Conservation (phyloP, 2,329 filamentous ascomycete genomes). For the Colletotrichum godetiae region DNA sequence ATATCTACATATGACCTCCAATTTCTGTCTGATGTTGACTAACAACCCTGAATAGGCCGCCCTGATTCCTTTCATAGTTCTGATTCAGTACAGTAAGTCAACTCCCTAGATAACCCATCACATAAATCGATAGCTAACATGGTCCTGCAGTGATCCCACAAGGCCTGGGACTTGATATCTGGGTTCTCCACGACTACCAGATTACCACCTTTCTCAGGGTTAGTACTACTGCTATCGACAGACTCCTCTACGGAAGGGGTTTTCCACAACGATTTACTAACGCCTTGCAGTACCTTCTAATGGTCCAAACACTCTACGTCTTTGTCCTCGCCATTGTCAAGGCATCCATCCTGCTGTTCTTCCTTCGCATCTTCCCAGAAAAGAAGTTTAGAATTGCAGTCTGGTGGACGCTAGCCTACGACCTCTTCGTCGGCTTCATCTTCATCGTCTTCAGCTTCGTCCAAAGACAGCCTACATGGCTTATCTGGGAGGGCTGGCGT, state of each 20-base stretch:
- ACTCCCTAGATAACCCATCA: accelerated
- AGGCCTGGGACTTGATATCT: constrained; percentile 62
- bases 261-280: constrained; percentile 38
- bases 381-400: constrained; percentile 39
- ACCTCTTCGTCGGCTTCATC: constrained; percentile 35
- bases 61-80: constrained; percentile 2
- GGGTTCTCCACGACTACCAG: constrained; percentile 47
- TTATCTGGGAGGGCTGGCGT: constrained; percentile 52
- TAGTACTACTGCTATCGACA: constrained; percentile 46
- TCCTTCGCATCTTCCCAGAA: constrained; percentile 48
- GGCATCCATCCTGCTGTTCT: constrained; percentile 49
- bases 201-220: constrained; percentile 14
- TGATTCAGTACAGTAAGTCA: constrained; percentile 7
- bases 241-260: constrained; percentile 60
- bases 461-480: constrained; percentile 54
- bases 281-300: constrained; percentile 45
- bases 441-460: constrained; percentile 50
- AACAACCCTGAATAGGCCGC: not conserved
- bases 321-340: constrained; percentile 48
- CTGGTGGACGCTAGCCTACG: constrained; percentile 34
- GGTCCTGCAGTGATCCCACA: constrained; percentile 38
- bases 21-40: not conserved
- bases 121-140: not conserved
- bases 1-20: no score
- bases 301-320: constrained; percentile 48